Conservation (phyloP, 164 flowering plant species). For the Taxillus chinensis region DNA sequence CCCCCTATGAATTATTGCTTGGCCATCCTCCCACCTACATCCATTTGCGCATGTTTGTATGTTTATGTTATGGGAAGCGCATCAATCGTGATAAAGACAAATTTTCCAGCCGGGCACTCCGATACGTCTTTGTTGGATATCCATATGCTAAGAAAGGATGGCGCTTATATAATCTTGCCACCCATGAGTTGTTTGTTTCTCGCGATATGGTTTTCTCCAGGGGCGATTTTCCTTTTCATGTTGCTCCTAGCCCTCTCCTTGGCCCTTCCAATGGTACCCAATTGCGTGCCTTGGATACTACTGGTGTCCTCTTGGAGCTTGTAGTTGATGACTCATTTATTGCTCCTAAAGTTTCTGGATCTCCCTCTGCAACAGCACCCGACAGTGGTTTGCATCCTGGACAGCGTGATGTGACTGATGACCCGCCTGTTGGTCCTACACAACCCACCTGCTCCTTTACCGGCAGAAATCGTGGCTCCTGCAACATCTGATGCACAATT, state of each 20-base stretch:
- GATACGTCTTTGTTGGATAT: constrained; percentile 6
- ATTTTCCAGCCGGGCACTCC: neutral
- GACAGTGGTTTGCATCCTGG: too few relatives aligned
- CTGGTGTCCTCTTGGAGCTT: too few relatives aligned
- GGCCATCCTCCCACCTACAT: neutral
- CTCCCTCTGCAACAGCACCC: too few relatives aligned
- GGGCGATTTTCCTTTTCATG: neutral
- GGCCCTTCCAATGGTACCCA: too few relatives aligned
- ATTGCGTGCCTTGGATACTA: too few relatives aligned
- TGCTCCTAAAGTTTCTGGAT: too few relatives aligned
- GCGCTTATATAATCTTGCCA: constrained; percentile 1
- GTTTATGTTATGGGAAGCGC: neutral
- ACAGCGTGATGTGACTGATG: too few relatives aligned
- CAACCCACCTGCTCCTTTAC: too few relatives aligned
- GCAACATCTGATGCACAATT: too few relatives aligned
- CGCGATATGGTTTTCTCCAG: neutral
- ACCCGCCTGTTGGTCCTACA: too few relatives aligned
- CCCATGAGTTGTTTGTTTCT: neutral
- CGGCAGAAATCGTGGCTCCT: too few relatives aligned
- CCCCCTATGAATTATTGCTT: neutral
- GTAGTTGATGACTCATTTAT: too few relatives aligned
- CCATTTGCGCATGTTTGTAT: neutral
- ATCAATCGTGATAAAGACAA: neutral
- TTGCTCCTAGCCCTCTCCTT: neutral
- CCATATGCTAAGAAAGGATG: constrained; percentile 1